These are phyloP conservation scores for Heritiera littoralis DNA, from an alignment of 345 rosid genomes.

Conservation along the genomic window DNA sequence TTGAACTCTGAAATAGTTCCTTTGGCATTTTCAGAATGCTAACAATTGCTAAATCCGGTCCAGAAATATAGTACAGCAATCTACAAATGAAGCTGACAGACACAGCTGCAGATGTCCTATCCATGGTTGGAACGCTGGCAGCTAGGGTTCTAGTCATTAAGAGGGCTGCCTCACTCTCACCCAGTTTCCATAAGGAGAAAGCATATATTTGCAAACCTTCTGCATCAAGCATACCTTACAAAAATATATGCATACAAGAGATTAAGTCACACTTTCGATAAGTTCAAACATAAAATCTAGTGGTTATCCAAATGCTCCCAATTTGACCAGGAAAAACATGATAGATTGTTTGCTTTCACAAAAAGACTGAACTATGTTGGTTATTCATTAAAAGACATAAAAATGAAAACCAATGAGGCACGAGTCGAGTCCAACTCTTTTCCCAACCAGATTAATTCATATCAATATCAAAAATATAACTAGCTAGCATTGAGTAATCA, in stretches of 20 bases:
- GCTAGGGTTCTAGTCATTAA: slow-evolving; percentile 60
- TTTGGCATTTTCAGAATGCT: slow-evolving; percentile 81
- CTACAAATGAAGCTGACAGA: slow-evolving; percentile 84
- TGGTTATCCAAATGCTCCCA: not conserved
- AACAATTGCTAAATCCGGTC: slow-evolving; percentile 63
- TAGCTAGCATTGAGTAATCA: slow-evolving; percentile 7
- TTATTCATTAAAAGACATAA: not conserved
- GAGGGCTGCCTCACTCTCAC: slow-evolving; percentile 66
- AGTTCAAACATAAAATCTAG: slow-evolving; percentile 2
- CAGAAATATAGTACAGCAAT: slow-evolving; percentile 71
- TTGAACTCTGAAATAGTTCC: slow-evolving; percentile 62
- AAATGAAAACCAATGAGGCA: not conserved
- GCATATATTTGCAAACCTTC: slow-evolving; percentile 84
- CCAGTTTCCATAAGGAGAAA: slow-evolving; percentile 79
- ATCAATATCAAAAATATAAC: not conserved
- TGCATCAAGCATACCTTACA: slow-evolving; percentile 66
- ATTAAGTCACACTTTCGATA: not conserved
- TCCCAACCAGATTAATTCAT: not conserved
- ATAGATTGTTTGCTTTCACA: not conserved
- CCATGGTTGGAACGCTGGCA: slow-evolving; percentile 57
- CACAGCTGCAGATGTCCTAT: slow-evolving; percentile 50
- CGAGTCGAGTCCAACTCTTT: not conserved
- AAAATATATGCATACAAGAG: not conserved
- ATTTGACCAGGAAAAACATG: not conserved
- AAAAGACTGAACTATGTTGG: not conserved